A percentile compares a stretch with the other conserved stretches of the same genome.
phyloP scores from a whole-genome alignment of 306 rosid genomes.

The Vicia sativa region DNA sequence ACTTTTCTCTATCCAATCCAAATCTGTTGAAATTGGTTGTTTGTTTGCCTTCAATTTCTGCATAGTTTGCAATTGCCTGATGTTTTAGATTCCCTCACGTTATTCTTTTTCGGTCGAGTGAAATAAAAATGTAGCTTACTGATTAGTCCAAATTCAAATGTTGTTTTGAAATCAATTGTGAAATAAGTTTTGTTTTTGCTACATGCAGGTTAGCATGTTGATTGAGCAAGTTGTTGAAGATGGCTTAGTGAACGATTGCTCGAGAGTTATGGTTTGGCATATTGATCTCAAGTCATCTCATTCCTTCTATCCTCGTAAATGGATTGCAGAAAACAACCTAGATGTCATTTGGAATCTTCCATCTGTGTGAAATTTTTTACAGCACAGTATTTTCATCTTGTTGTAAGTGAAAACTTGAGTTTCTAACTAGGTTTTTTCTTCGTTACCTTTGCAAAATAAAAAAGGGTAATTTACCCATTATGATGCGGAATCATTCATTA shows the following conservation, averaged over 20 bases:
- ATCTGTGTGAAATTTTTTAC: conserved; percentile 37
- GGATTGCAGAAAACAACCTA: conserved; percentile 63
- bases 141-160: conserved; percentile 11
- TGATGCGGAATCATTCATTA: too few relatives aligned
- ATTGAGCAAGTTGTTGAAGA: conserved; percentile 84
- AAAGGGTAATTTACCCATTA: too few relatives aligned
- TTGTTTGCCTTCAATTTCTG: too few relatives aligned
- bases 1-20: too few relatives aligned
- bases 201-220: conserved; percentile 73
- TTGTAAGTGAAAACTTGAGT: conserved; percentile 35
- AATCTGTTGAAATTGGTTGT: too few relatives aligned
- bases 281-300: conserved; percentile 49
- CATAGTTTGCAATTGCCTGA: too few relatives aligned
- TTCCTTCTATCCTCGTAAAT: conserved; percentile 59
- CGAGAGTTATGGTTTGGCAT: conserved; percentile 80
- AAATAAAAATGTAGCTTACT: not conserved
- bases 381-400: conserved; percentile 33
- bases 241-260: conserved; percentile 69
- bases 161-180: conserved; percentile 17
- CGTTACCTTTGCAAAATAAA: too few relatives aligned
- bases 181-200: conserved; percentile 32
- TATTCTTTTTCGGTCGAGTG: too few relatives aligned
- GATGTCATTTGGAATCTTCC: conserved; percentile 65
- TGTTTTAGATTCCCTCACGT: too few relatives aligned
- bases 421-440: too few relatives aligned